Conservation (phyloP, 306 rosid genomes). For the Quercus suber region DNA sequence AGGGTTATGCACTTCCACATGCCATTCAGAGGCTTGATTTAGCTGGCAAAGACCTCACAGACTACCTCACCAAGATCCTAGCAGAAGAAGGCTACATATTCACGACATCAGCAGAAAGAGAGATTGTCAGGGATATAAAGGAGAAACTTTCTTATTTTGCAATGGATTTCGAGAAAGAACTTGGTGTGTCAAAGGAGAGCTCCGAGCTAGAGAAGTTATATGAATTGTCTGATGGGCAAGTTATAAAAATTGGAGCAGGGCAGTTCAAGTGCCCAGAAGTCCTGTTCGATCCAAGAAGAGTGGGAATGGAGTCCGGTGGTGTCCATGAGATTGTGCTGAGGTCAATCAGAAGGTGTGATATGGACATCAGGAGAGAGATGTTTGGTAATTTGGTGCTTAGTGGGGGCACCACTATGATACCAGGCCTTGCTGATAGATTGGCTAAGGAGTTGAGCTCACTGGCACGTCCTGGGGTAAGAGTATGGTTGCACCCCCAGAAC, state of each 20-base stretch:
- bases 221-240: not conserved
- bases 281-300: not conserved
- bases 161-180: not conserved
- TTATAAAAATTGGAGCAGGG: not conserved
- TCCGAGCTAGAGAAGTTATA: not conserved
- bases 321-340: not conserved
- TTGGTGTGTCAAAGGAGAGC: not conserved
- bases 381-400: not conserved
- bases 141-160: not conserved
- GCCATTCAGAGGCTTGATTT: not conserved
- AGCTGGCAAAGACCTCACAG: not conserved
- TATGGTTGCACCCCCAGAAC: not conserved
- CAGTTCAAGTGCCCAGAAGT: not conserved
- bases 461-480: not conserved
- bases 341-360: not conserved
- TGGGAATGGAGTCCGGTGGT: not conserved
- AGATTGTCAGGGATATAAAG: not conserved
- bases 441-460: not conserved
- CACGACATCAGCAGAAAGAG: not conserved
- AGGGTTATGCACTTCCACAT: not conserved
- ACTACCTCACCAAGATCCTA: not conserved
- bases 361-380: slow-evolving; percentile 1
- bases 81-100: not conserved
- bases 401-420: not conserved
- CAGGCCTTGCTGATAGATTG: not conserved